Base-by-base conservation (phyloP, 495 filamentous ascomycete genomes). In the Collariella sp. region DNA sequence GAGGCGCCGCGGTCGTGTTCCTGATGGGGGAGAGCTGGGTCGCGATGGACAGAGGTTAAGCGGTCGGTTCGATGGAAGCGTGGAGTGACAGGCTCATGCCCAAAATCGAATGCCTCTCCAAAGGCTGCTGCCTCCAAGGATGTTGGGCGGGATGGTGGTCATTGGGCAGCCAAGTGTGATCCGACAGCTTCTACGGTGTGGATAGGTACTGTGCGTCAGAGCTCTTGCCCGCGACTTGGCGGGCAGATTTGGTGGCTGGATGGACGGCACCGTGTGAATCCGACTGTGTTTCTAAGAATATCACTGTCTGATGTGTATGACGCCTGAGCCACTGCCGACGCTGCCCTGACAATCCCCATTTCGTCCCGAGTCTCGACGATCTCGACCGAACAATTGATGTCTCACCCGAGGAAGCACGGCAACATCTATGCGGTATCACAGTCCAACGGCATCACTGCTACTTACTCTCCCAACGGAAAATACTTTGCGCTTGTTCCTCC, bases 101-200 rank as follows among this genome's bases (percentile, higher is more conserved):
- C 19, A 47, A 54, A 54, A 39, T 1, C 23, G 42, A 11, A 9
- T 34, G 41, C 35, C 26, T 46, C 11, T 13, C 22, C 24, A 15
- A 19, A 13, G 12, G 31, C 19, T 22, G 19, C 34, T 36, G 29
- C 43, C 43, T 46, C 23, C 41, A 9, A 10, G 11, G 35, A 34
- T 26, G 46, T 54, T 54, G 51, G 51, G 51, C 43, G 43, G 51
- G 34, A 26, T 54, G 43, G 12, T 33, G 33, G 1, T 31, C 51
- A 46, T 54, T 54, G 43, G 49, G 51, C 41, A 40, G 51, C 43
- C 16, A 20, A 40, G 34, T 47, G 51, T 54, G 51, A 54, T 54
- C 33, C 35, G 43, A 22, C 42, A 23, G 43, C 42, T 42, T 39
- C 16, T 40, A 3, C 12, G 3, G 40, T 42, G 51, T 54, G 16